Evolutionary conservation across 306 rosid species (phyloP).

Genomic region (Prinsepia uniflora): DNA sequence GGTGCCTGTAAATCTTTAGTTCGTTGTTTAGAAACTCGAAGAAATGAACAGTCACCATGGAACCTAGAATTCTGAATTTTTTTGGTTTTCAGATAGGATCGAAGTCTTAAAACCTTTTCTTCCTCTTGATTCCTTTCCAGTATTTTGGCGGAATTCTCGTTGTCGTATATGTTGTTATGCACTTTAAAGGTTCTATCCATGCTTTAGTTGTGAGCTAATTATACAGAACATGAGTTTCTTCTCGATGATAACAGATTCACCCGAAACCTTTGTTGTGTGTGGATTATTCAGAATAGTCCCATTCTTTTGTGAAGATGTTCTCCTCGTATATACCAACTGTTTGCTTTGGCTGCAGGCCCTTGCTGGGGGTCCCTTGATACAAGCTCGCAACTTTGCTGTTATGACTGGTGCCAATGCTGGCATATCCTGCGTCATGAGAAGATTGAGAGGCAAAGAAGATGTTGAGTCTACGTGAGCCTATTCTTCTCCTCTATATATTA

Average conservation of each 20-base stretch:
- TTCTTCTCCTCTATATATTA: not conserved
- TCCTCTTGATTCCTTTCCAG: not conserved
- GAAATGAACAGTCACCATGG: not conserved
- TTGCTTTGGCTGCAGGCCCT: slow-evolving; percentile 56
- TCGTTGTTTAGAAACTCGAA: not conserved
- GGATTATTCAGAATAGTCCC: not conserved
- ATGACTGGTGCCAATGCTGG: slow-evolving; percentile 99
- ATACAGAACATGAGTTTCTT: not conserved
- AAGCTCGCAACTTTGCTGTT: slow-evolving; percentile 97
- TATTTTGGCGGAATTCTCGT: not conserved
- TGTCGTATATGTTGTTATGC: not conserved
- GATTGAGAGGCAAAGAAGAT: slow-evolving; percentile 94
- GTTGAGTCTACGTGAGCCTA: slow-evolving; percentile 71
- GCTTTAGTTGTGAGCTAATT: not conserved
- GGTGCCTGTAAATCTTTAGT: not conserved
- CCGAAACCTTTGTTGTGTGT: not conserved
- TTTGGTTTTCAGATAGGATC: not conserved
- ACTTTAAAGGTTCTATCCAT: not conserved
- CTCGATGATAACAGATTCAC: not conserved
- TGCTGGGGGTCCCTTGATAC: slow-evolving; percentile 81
- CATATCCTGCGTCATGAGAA: slow-evolving; percentile 81
- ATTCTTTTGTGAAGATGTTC: not conserved
- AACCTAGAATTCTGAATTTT: not conserved
- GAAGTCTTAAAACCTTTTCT: not conserved
- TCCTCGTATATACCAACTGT: not conserved